Percentiles rank a stretch among this genome's conserved stretches.
Evolutionary conservation across 192 early-diverging fungal species (phyloP).

Genomic region (Umbelopsis vinacea): DNA sequence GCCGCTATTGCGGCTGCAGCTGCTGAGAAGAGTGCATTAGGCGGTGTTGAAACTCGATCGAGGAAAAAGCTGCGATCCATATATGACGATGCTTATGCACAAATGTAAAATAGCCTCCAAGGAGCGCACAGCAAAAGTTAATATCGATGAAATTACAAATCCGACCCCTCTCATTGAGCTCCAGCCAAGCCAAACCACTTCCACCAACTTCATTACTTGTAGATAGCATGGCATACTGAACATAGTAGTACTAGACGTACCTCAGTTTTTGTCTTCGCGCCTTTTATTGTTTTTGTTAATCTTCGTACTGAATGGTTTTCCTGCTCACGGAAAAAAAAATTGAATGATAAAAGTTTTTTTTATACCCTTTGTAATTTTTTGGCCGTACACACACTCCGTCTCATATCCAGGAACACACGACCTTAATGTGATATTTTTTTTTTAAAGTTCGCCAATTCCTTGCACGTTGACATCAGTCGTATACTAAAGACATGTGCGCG

Average conservation of each 20-base stretch:
- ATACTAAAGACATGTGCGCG: not conserved
- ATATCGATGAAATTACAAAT: too few relatives aligned
- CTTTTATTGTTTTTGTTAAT: not conserved
- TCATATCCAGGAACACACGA: not conserved
- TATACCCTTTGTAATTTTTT: too few relatives aligned
- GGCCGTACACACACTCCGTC: not conserved
- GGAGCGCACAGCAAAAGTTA: too few relatives aligned
- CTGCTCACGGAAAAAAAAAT: too few relatives aligned
- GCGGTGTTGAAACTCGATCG: conserved; percentile 10
- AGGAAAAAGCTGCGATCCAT: conserved; percentile 9
- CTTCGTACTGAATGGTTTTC: too few relatives aligned
- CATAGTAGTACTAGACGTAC: not conserved
- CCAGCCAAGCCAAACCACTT: not conserved
- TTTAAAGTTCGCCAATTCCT: too few relatives aligned
- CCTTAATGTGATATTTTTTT: not conserved
- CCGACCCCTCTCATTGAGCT: too few relatives aligned
- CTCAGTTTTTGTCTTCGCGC: not conserved
- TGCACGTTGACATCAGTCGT: conserved; percentile 8
- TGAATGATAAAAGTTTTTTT: too few relatives aligned
- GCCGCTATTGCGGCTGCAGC: conserved; percentile 15
- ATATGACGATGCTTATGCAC: not conserved
- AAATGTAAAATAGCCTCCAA: not conserved
- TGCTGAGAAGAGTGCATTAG: conserved; percentile 15
- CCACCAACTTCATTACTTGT: not conserved
- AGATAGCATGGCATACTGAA: conserved; percentile 1